Conservation (phyloP, 1,284 basidiomycete species). For the Leccinum angustisporum region DNA sequence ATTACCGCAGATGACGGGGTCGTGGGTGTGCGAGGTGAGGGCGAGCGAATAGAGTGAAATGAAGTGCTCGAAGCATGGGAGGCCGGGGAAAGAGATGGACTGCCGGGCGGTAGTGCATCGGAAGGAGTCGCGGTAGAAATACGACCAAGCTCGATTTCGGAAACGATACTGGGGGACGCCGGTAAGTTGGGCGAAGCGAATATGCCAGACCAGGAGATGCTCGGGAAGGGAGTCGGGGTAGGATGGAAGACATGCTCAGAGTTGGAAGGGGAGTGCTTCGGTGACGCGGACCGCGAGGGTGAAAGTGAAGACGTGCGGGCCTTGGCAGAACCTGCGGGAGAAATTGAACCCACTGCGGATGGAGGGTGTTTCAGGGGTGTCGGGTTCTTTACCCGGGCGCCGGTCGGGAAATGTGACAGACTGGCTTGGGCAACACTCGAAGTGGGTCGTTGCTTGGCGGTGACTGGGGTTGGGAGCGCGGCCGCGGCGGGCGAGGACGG, state of each 20-base stretch:
- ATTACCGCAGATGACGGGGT: slow-evolving; percentile 16
- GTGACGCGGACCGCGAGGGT: not conserved
- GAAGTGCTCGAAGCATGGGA: slow-evolving; percentile 3
- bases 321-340: slow-evolving; percentile 8
- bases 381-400: slow-evolving; percentile 3
- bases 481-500: not conserved
- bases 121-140: slow-evolving; percentile 4
- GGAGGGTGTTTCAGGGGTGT: slow-evolving; percentile 15
- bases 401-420: not conserved
- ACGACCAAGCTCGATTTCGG: slow-evolving; percentile 8
- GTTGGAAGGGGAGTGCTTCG: not conserved
- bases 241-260: slow-evolving; percentile 13
- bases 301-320: slow-evolving; percentile 4
- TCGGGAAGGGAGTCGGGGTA: slow-evolving; percentile 18
- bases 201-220: slow-evolving; percentile 23
- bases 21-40: slow-evolving; percentile 12
- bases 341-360: not conserved
- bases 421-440: slow-evolving; percentile 3
- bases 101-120: slow-evolving; percentile 3
- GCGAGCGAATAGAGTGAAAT: slow-evolving; percentile 11
- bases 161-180: slow-evolving; percentile 1
- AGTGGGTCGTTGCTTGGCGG: slow-evolving; percentile 10
- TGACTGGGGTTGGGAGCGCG: slow-evolving; percentile 19
- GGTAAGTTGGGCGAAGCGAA: slow-evolving; percentile 11
- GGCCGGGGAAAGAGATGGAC: slow-evolving; percentile 8